phyloP scores from a whole-genome alignment of 2,329 filamentous ascomycete genomes.

The Rutstroemia sp. region DNA sequence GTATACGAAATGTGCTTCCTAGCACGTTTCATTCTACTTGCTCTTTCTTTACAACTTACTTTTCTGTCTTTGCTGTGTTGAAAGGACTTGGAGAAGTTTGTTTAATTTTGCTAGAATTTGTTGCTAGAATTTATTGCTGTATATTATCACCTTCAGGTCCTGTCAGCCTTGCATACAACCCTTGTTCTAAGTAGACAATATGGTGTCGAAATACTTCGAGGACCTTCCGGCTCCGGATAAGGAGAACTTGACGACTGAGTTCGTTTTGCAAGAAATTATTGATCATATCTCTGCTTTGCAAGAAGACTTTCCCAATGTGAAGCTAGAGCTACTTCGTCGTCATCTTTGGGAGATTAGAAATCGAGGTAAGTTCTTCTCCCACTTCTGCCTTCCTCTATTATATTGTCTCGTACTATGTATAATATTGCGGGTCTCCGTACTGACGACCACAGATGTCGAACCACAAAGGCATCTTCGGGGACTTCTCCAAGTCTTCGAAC shows the following conservation, averaged over 20 bases:
- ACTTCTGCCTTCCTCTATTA: not conserved
- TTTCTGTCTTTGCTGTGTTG: too few species aligned
- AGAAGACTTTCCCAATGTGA: constrained; percentile 21
- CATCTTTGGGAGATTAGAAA: constrained; percentile 28
- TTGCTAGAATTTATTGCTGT: not conserved
- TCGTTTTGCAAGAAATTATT: constrained; percentile 31
- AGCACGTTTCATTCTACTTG: not conserved
- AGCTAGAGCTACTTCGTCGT: constrained; percentile 23
- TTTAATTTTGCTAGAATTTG: not conserved
- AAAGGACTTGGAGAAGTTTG: not conserved
- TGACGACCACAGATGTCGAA: constrained; percentile 20
- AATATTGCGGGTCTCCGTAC: not conserved
- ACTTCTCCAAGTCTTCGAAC: constrained; percentile 27
- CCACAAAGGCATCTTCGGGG: constrained; percentile 28
- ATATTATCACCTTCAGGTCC: not conserved
- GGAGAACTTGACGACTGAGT: constrained; percentile 22
- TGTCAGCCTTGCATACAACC: not conserved
- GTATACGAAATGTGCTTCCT: not conserved
- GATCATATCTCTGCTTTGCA: constrained; percentile 26
- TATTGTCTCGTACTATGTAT: not conserved
- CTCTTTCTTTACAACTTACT: not conserved
- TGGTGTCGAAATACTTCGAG: constrained; percentile 8
- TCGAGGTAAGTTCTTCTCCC: not conserved
- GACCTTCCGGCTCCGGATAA: constrained; percentile 13
- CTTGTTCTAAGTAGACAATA: not conserved